Conservation (phyloP, 805 yeast species). For the Komagataella phaffii region DNA sequence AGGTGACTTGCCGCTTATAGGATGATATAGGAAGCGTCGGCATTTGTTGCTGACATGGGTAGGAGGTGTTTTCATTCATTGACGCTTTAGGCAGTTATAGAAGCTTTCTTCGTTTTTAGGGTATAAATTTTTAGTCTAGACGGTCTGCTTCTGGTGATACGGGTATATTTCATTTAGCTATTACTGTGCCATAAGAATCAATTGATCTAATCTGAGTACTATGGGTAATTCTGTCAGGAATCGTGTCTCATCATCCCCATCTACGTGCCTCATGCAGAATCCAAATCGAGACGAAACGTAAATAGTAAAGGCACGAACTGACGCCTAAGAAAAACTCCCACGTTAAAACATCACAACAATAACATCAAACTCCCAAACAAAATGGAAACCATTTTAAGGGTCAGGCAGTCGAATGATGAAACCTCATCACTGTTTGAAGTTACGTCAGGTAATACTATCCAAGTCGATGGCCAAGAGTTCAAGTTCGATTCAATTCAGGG, state of each 20-base stretch:
- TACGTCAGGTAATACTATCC: slow-evolving; percentile 5
- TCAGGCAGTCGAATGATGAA: not conserved
- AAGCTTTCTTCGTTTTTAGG: not conserved
- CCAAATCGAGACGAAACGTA: slow-evolving; percentile 6
- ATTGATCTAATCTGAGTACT: not conserved
- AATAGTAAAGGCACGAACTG: not conserved
- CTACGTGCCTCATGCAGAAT: slow-evolving; percentile 6
- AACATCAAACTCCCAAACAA: not conserved
- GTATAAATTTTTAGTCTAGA: too few relatives aligned
- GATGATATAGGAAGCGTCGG: too few relatives aligned
- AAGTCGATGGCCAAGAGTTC: not conserved
- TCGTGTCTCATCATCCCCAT: slow-evolving; percentile 3
- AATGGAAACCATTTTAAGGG: not conserved
- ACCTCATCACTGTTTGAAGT: slow-evolving; percentile 12
- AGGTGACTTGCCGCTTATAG: not conserved
- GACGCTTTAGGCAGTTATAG: not conserved
- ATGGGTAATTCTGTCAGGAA: not conserved
- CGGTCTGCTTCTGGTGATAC: not conserved
- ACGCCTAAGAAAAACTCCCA: not conserved
- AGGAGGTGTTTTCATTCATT: not conserved
- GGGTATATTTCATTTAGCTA: too few relatives aligned
- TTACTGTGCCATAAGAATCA: not conserved
- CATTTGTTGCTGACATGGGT: too few relatives aligned
- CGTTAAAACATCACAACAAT: not conserved
- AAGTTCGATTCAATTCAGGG: slow-evolving; percentile 12